A percentile compares a stretch with the other conserved stretches of the same genome.
These are phyloP conservation scores for Kwoniella newhampshirensis DNA, from an alignment of 768 basidiomycete species.

Conservation along the genomic window DNA sequence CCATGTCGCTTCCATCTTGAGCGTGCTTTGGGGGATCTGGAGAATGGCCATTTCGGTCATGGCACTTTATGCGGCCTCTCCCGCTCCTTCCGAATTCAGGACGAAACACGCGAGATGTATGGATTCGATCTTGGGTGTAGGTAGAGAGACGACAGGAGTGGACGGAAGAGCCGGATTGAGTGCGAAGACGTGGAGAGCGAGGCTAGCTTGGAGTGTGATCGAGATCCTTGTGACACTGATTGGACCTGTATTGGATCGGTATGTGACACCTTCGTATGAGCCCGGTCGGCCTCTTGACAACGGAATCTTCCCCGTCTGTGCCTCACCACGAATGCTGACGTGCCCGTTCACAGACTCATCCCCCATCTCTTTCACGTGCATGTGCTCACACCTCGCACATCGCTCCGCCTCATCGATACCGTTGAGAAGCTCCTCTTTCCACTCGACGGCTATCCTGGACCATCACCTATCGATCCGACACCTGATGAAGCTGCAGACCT, in stretches of 20 bases:
- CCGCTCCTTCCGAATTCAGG: not conserved
- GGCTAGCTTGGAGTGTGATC: conserved; percentile 24
- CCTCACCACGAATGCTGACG: conserved; percentile 1
- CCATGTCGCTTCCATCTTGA: not conserved
- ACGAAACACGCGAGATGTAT: conserved; percentile 3
- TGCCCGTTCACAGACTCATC: conserved; percentile 61
- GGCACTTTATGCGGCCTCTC: conserved; percentile 1
- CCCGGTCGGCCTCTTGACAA: not conserved
- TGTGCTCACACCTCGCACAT: conserved; percentile 60
- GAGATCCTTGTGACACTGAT: conserved; percentile 26
- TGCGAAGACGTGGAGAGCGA: conserved; percentile 13
- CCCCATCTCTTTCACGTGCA: conserved; percentile 65
- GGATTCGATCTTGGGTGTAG: conserved; percentile 12
- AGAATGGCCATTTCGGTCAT: not conserved
- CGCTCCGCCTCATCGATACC: conserved; percentile 61
- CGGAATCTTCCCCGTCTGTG: not conserved
- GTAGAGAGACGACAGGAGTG: conserved; percentile 18
- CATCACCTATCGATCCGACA: conserved; percentile 70
- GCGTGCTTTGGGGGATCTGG: not conserved
- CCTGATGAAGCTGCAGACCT: conserved; percentile 70
- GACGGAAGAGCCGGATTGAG: conserved; percentile 15
- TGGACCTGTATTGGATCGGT: conserved; percentile 34
- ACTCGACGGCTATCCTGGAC: conserved; percentile 70
- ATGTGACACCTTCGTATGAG: not conserved
- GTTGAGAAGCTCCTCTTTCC: conserved; percentile 79